Evolutionary conservation across 352 stramenopile species (phyloP), one percentile per base, ranked within the genome.

Genomic region (Pythium phragmiticola): DNA sequence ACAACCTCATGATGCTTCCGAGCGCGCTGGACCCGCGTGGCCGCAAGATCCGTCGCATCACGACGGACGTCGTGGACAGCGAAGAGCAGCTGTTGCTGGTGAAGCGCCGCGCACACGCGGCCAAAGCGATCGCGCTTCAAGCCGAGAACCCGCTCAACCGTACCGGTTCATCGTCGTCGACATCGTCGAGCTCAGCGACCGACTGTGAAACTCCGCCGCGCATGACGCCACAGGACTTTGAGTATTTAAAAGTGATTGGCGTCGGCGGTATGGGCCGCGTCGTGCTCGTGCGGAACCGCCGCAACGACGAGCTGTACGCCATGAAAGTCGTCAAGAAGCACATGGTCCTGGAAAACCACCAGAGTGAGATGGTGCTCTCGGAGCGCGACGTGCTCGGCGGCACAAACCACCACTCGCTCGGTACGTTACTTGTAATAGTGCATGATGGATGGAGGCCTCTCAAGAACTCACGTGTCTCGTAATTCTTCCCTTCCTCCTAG

Each of bases 251-350:
- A 63, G 87, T 95, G 46, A 89, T 97, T 43, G 90, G 90, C 33
- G 84, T 94, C 14, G 90, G 90, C 6, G 88, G 81, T 11, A 96
- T 95, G 72, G 90, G 89, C 0, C 82, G 84, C 56, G 90, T 97
- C 11, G 65, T 93, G 63, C 69, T 93, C 33, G 86, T 94, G 19
- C 78, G 86, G 12, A 77, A 84, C 46, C 75, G 75, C 7, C 63
- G 59, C 51, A 77, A 88, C 48, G 46, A 59, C 5, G 69, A 76
- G 47, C 58, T 93, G 28, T 94, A 93, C 62, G 86, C 86, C 4
- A 94, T 94, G 84, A 94, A 94, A 57, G 69, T 92, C 14, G 68
- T 91, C 23, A 77, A 74, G 13, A 92, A 92, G 56, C 63, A 55
- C 11, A 68, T 63, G 9, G 78, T 92, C 14, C 71, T 60, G 11